Evolutionary conservation across 345 rosid genomes (phyloP), one percentile per base, ranked within the genome.

Genomic region (Ceriops decandra): DNA sequence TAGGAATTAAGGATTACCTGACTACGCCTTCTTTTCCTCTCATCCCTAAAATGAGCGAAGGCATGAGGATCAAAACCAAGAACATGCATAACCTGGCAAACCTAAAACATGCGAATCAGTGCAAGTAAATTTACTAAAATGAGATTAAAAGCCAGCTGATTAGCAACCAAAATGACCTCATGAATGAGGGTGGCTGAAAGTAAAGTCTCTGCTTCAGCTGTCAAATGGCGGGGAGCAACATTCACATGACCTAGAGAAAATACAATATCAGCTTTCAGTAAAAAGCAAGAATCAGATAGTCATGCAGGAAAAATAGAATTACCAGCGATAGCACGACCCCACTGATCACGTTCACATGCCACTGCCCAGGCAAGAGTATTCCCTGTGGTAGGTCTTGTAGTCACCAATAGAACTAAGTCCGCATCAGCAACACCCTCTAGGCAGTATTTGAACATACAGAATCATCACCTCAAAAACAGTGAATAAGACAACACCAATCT

Each of bases 271-370:
- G 63, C 52, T 31, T 60, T 68, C 42, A 49, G 28, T 8, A 8
- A 54, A 4, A 69, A 6, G 10, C 0, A 68, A 11, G 7, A 60
- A 19, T 19, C 19, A 32, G 33, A 60, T 11, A 71, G 11, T 30
- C 47, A 51, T 22, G 54, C 21, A 31, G 19, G 6, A 49, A 10
- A 17, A 31, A 30, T 8, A 57, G 62, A 6, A 42, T 60, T 84
- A 91, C 99, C 99, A 80, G 99, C 99, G 71, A 95, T 85, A 60
- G 99, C 99, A 71, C 99, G 97, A 42, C 99, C 99, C 99, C 99
- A 95, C 57, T 95, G 99, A 80, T 95, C 98, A 36, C 99, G 93
- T 68, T 95, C 99, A 67, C 99, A 95, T 62, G 98, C 99, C 75
- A 95, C 99, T 21, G 99, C 99, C 99, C 99, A 95, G 36, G 99